phyloP scores from a whole-genome alignment of 2,329 filamentous ascomycete genomes.

The Phaeosphaeriaceae sp. region DNA sequence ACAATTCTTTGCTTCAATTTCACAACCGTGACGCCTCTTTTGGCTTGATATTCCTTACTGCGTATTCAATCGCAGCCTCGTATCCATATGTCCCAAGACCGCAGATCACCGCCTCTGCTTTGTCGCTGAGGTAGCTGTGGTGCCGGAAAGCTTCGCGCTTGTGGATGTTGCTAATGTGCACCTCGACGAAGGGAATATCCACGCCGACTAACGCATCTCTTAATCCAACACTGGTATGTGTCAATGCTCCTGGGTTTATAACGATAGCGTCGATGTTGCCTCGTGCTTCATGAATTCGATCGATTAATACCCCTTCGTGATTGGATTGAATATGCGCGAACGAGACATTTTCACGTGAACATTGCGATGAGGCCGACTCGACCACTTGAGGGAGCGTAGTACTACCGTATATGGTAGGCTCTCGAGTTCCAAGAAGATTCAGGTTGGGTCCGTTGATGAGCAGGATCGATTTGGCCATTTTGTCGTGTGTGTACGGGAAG shows the following conservation, averaged over 20 bases:
- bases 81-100: constrained; percentile 64
- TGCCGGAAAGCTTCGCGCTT: constrained; percentile 71
- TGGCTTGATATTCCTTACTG: constrained; percentile 40
- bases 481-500: not conserved
- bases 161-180: constrained; percentile 81
- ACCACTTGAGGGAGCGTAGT: constrained; percentile 72
- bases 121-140: constrained; percentile 77
- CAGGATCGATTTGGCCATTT: constrained; percentile 62
- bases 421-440: constrained; percentile 77
- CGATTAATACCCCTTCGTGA: constrained; percentile 76
- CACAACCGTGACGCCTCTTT: constrained; percentile 21
- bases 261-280: constrained; percentile 68
- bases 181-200: constrained; percentile 75
- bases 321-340: constrained; percentile 76
- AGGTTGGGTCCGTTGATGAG: constrained; percentile 85
- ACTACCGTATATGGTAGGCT: constrained; percentile 75
- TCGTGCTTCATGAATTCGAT: constrained; percentile 74
- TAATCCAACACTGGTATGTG: constrained; percentile 77
- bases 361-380: constrained; percentile 57
- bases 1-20: not conserved
- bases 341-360: constrained; percentile 55
- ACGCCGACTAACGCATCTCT: constrained; percentile 76
- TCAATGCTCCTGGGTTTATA: constrained; percentile 78
- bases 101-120: constrained; percentile 75
- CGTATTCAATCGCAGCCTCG: constrained; percentile 55